These are phyloP conservation scores for Thuidium tamariscinum DNA, from an alignment of 225 moss, liverwort and hornwort genomes.

Conservation along the genomic window DNA sequence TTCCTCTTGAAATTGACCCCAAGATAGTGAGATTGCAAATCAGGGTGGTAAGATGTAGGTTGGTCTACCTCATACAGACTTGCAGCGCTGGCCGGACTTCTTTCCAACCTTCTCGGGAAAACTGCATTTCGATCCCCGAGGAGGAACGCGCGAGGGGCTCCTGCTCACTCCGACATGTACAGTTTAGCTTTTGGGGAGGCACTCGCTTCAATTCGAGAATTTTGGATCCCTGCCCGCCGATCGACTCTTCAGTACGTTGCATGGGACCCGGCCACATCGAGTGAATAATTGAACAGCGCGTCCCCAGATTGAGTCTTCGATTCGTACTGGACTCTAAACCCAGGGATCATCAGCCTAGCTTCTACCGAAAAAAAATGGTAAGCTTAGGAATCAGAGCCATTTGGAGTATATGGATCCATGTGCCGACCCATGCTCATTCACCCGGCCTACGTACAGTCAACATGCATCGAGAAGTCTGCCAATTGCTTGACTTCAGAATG, in stretches of 20 bases:
- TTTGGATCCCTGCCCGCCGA: not conserved
- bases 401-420: too few species aligned
- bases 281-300: not conserved
- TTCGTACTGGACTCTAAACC: not conserved
- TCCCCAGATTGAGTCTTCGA: not conserved
- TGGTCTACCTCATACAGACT: not conserved
- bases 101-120: not conserved
- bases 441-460: not conserved
- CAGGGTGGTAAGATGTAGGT: too few species aligned
- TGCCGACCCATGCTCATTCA: too few species aligned
- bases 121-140: not conserved
- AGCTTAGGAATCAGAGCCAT: too few species aligned
- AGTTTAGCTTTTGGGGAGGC: not conserved
- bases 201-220: not conserved
- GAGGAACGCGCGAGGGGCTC: not conserved
- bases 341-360: not conserved
- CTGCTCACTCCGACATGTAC: not conserved
- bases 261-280: not conserved
- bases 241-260: not conserved
- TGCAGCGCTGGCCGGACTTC: not conserved
- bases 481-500: not conserved
- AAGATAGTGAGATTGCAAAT: too few species aligned
- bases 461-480: not conserved
- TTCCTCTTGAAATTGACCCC: too few species aligned
- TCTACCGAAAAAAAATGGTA: not conserved